Base-by-base conservation (phyloP, 257 asterid genomes). In the Ehretia macrophylla region DNA sequence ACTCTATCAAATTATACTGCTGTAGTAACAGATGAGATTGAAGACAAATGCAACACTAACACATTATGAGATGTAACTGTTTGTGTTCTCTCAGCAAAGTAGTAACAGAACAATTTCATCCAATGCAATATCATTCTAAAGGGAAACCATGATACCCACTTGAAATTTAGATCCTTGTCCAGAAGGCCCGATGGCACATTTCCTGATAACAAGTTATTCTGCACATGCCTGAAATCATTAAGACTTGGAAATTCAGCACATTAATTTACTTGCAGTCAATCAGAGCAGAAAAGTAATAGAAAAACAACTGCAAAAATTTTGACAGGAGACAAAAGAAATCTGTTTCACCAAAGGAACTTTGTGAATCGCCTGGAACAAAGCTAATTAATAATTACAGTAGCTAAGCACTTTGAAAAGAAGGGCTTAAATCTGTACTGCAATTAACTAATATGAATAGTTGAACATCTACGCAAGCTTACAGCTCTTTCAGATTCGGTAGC, bases 201-300 rank as follows among this genome's bases (percentile, higher is more conserved):
- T 77, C 97, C 99, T 0, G 84, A 71, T 56, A 93, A 79, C 82
- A 50, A 55, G 75, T 93, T 93, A 80, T 85, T 79, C 73, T 93
- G 97, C 70, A 89, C 73, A 55, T 81, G 81, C 89, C 99, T 93
- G 92, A 78, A 74, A 60, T n/a, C 55, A 68, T 57, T 44, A 59
- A n/a, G 44, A 51, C 32, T 49, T 49, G 57, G 56, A 58, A 66
- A 11, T 62, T 18, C 38, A 42, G 50, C 40, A 64, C 60, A 54
- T 27, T 27, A 27, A 27, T 6, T 27, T 27, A 27, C 35, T 27
- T 27, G 35, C 35, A 27, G 35, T 3, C 35, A 27, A 27, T 13
- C 46, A 40, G 11, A 8, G 19, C 40, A 3, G 35, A 39, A 22
- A 56, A 52, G 58, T 4, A 58, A 38, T 11, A 17, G 61, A 32